These are phyloP conservation scores for Trichoderma asperellum DNA, from an alignment of 2,329 filamentous ascomycete genomes.

Conservation along the genomic window DNA sequence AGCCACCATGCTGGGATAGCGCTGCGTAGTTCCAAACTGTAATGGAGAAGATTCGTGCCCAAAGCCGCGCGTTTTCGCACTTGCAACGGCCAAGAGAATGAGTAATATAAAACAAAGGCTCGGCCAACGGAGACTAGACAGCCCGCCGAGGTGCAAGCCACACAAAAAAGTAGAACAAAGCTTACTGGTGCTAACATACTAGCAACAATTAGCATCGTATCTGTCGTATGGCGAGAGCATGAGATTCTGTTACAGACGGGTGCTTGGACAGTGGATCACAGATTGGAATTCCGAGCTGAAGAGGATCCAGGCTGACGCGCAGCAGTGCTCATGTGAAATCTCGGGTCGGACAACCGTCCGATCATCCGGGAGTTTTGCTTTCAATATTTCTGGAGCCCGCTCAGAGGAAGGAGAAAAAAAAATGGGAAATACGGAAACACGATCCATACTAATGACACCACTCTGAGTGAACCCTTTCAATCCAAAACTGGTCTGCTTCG, in stretches of 20 bases:
- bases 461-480: neutral
- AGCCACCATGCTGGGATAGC: slow-evolving; percentile 11
- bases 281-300: neutral
- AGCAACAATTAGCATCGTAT: neutral
- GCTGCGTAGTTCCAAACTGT: slow-evolving; percentile 22
- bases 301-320: slow-evolving; percentile 15
- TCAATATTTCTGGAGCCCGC: neutral
- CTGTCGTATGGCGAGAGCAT: neutral
- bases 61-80: slow-evolving; percentile 8
- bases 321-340: slow-evolving; percentile 4
- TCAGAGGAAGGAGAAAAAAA: neutral
- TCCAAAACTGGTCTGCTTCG: neutral
- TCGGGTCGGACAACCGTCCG: slow-evolving; percentile 13
- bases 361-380: neutral
- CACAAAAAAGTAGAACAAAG: neutral
- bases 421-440: no score
- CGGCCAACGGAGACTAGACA: slow-evolving; percentile 17
- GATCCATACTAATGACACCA: slow-evolving; percentile 1
- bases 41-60: slow-evolving; percentile 3
- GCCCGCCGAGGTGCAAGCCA: slow-evolving; percentile 6
- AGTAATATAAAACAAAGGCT: neutral
- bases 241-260: neutral
- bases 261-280: neutral
- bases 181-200: neutral
- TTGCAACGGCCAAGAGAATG: neutral